phyloP scores from a whole-genome alignment of 495 filamentous ascomycete genomes.

The Penicillium pancosmium region DNA sequence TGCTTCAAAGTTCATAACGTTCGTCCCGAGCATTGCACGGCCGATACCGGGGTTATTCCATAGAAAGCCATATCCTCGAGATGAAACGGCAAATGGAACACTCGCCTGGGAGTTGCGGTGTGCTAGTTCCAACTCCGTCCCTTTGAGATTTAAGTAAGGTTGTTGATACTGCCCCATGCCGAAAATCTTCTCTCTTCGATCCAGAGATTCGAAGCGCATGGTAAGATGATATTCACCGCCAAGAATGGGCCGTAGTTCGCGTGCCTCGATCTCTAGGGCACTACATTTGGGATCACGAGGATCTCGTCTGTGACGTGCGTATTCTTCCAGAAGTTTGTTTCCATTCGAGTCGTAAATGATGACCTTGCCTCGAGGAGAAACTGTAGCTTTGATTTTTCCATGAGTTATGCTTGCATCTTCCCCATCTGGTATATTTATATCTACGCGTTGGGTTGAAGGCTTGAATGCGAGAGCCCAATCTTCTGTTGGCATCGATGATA shows the following conservation, averaged over 20 bases:
- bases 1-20: slow-evolving; percentile 61
- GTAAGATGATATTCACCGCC: slow-evolving; percentile 58
- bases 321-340: slow-evolving; percentile 56
- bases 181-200: slow-evolving; percentile 56
- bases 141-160: slow-evolving; percentile 57
- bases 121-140: slow-evolving; percentile 57
- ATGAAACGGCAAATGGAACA: slow-evolving; percentile 58
- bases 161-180: slow-evolving; percentile 69
- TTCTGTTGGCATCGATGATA: slow-evolving; percentile 48
- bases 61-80: slow-evolving; percentile 57
- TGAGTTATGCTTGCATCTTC: slow-evolving; percentile 50
- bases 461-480: slow-evolving; percentile 53
- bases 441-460: slow-evolving; percentile 16
- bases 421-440: slow-evolving; percentile 26
- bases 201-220: slow-evolving; percentile 53
- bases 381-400: slow-evolving; percentile 52
- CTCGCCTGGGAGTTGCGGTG: slow-evolving; percentile 65
- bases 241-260: slow-evolving; percentile 55
- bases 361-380: slow-evolving; percentile 51
- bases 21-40: slow-evolving; percentile 56
- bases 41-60: slow-evolving; percentile 64
- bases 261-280: slow-evolving; percentile 54
- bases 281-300: slow-evolving; percentile 57
- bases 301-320: slow-evolving; percentile 53
- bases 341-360: slow-evolving; percentile 50